phyloP scores from a whole-genome alignment of 2,329 filamentous ascomycete genomes.

The Penicillium crustosum region DNA sequence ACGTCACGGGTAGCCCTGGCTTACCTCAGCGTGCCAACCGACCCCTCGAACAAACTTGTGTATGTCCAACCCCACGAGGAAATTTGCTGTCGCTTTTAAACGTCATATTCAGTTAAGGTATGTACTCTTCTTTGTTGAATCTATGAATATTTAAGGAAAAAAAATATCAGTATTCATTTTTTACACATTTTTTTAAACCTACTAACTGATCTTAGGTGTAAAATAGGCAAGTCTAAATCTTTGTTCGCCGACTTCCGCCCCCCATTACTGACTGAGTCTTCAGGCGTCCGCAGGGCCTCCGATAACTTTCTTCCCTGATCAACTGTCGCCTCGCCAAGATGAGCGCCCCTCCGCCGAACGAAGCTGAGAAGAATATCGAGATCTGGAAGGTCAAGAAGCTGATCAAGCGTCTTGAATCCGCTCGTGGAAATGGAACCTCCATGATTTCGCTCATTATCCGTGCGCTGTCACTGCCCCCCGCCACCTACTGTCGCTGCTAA shows the following conservation, averaged over 20 bases:
- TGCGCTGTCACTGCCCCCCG: constrained; percentile 50
- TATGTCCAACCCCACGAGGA: constrained; percentile 13
- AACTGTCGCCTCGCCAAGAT: constrained; percentile 59
- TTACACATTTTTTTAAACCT: background rate
- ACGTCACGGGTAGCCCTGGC: constrained; percentile 16
- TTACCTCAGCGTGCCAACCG: constrained; percentile 12
- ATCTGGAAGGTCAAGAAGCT: constrained; percentile 98
- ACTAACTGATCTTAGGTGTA: constrained; percentile 17
- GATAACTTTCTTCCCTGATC: constrained; percentile 23
- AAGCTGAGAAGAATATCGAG: constrained; percentile 96
- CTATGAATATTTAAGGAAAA: background rate
- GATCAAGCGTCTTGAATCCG: constrained; percentile 96
- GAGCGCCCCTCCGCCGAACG: constrained; percentile 77
- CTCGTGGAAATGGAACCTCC: constrained; percentile 95
- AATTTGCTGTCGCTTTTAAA: constrained; percentile 12
- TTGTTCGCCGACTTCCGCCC: constrained; percentile 20
- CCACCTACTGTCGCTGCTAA: constrained; percentile 21
- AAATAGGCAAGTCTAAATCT: constrained; percentile 20
- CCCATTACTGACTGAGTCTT: constrained; percentile 20
- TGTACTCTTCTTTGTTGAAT: background rate
- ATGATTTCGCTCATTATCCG: constrained; percentile 99
- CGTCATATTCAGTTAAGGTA: constrained; percentile 12
- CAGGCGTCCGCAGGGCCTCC: constrained; percentile 26
- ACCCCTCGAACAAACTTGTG: constrained; percentile 14
- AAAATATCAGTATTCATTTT: background rate